Evolutionary conservation across 352 stramenopile genomes (phyloP).

Genomic region (Globisporangium viniferum): DNA sequence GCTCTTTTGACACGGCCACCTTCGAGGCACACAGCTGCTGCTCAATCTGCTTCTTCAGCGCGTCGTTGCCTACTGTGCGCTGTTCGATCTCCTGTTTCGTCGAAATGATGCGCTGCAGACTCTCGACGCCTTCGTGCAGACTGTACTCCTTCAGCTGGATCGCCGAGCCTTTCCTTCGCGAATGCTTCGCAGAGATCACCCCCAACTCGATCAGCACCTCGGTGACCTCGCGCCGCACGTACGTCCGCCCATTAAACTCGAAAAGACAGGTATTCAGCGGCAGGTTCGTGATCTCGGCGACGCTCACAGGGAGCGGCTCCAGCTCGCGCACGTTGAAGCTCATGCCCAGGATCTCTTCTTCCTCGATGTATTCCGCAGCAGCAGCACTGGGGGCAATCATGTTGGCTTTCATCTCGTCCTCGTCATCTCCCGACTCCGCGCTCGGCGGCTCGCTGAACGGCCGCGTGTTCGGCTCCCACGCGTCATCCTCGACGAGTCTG

Average conservation of each 20-base stretch:
- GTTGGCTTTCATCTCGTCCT: constrained; percentile 20
- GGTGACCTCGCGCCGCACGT: constrained; percentile 67
- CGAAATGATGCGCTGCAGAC: constrained; percentile 49
- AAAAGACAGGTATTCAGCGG: constrained; percentile 83
- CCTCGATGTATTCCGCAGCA: constrained; percentile 17
- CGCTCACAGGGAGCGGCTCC: constrained; percentile 52
- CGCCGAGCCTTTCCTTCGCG: constrained; percentile 66
- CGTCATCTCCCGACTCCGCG: constrained; percentile 33
- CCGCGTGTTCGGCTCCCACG: constrained; percentile 41
- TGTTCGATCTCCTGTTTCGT: constrained; percentile 50
- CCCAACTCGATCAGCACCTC: constrained; percentile 65
- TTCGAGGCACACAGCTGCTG: constrained; percentile 39
- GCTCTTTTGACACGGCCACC: constrained; percentile 40
- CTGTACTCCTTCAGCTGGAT: constrained; percentile 80
- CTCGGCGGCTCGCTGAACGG: constrained; percentile 30
- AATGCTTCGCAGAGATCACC: constrained; percentile 63
- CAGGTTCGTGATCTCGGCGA: constrained; percentile 64
- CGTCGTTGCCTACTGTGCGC: constrained; percentile 36
- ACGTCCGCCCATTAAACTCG: constrained; percentile 63
- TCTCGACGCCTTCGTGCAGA: constrained; percentile 70
- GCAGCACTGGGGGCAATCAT: background rate
- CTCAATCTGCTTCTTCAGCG: constrained; percentile 52
- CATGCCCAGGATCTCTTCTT: constrained; percentile 60
- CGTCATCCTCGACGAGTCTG: constrained; percentile 37
- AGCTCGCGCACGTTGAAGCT: constrained; percentile 68